Evolutionary conservation across 257 asterid species (phyloP).

Genomic region (Scutellaria minor): DNA sequence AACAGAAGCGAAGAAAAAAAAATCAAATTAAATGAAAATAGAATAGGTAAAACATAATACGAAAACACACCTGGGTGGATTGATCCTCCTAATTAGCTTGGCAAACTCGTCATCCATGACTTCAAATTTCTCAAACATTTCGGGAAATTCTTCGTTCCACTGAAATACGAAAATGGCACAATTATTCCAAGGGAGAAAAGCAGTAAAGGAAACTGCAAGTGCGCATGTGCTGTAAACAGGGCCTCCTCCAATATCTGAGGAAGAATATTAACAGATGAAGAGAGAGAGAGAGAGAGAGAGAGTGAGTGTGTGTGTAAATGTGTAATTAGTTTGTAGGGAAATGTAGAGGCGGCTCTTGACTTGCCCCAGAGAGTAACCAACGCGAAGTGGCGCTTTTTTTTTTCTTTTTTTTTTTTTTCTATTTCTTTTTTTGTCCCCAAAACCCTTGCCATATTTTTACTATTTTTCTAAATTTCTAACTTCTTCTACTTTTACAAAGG

Average conservation of each 20-base stretch:
- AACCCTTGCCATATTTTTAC: no score
- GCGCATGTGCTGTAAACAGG: constrained; percentile 36
- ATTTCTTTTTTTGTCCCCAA: neutral
- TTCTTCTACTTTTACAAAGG: no score
- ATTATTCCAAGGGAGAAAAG: constrained; percentile 3
- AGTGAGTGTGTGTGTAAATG: constrained; percentile 13
- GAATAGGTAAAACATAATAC: neutral
- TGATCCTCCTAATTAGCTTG: constrained; percentile 71
- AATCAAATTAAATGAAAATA: neutral
- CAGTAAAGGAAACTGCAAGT: constrained; percentile 8
- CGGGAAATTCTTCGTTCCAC: neutral
- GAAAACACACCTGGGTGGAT: constrained; percentile 64
- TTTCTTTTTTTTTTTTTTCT: neutral
- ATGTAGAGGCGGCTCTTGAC: constrained; percentile 40
- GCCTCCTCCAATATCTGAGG: constrained; percentile 56
- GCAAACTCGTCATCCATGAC: constrained; percentile 77
- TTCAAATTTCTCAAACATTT: constrained; percentile 43
- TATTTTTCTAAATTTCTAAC: no score
- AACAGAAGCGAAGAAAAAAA: neutral
- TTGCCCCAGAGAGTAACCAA: constrained; percentile 33
- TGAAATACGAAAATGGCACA: neutral
- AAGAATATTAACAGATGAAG: constrained; percentile 31
- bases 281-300: constrained; percentile 25
- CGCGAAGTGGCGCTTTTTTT: constrained; percentile 23
- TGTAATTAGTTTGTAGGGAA: neutral